Evolutionary conservation across 2,329 filamentous ascomycete genomes (phyloP), one percentile per base, ranked within the genome.

Genomic region (Fusarium robinianum): DNA sequence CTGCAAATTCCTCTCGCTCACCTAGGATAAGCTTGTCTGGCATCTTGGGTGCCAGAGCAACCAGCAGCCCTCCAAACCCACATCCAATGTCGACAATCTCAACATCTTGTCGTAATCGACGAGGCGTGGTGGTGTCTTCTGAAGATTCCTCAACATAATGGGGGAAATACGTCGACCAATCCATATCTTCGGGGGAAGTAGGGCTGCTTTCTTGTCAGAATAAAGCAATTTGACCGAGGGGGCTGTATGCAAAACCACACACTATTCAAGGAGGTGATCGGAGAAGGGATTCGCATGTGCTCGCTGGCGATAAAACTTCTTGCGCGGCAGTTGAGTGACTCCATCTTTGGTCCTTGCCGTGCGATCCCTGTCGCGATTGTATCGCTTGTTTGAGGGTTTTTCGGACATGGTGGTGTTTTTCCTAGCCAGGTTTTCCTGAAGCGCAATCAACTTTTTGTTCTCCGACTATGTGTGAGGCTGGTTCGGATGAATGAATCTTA

Each of bases 221-320:
- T 29, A 2, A n/a, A 30, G 6, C 9, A 5, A 32, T 15, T 35
- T 37, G 22, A 35, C 25, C 27, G 8, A 41, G 30, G 21, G 29
- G 21, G 29, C 31, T 31, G 29, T 14, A 29, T 16, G 41, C 29
- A 44, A 62, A 23, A 46, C 24, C 43, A 49, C 57, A 19, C 80
- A 95, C 94, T 99, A 99, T 62, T 79, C 78, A 65, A 99, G 76
- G 45, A 81, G 76, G 74, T 99, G 94, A 63, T 99, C 94, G 3
- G 92, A 96, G 72, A 99, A 99, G 6, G 92, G 91, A 73, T 99
- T 99, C 52, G 94, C 94, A 72, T 99, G 94, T 24, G 94, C 94
- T 68, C 94, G 82, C 71, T 99, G 94, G 42, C 94, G 83, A 69
- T 96, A 99, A 73, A 94, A 96, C 73, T 88, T 92, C 77, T 99